phyloP scores from a whole-genome alignment of 495 filamentous ascomycete species.

The Amphirosellinia nigrospora region DNA sequence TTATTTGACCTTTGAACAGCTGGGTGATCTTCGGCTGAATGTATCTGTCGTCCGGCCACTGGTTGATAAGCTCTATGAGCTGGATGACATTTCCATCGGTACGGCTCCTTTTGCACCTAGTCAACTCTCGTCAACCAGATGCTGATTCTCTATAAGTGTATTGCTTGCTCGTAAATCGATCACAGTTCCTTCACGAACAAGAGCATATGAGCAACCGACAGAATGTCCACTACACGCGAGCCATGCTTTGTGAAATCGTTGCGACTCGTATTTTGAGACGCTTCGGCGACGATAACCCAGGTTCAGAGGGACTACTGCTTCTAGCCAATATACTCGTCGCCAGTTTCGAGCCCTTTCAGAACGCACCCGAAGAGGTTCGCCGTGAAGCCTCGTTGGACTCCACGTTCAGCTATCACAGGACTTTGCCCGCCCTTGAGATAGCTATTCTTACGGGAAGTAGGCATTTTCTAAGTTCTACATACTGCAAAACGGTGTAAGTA shows the following conservation, averaged over 20 bases:
- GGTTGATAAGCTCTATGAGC: conserved; percentile 72
- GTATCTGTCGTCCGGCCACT: conserved; percentile 70
- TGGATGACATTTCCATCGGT: conserved; percentile 71
- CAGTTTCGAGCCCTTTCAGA: conserved; percentile 75
- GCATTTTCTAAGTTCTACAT: conserved; percentile 67
- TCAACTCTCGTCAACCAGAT: conserved; percentile 18
- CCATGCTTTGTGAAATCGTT: conserved; percentile 71
- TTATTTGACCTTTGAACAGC: conserved; percentile 66
- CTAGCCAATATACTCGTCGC: conserved; percentile 74
- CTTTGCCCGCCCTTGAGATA: conserved; percentile 70
- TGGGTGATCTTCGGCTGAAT: conserved; percentile 72
- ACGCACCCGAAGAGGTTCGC: conserved; percentile 64
- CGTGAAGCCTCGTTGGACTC: conserved; percentile 53
- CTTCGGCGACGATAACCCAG: conserved; percentile 70
- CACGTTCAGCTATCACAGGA: conserved; percentile 61
- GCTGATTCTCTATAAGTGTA: conserved; percentile 52
- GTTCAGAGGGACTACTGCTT: conserved; percentile 65
- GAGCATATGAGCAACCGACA: conserved; percentile 68
- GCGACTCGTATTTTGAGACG: conserved; percentile 69
- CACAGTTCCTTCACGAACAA: conserved; percentile 72
- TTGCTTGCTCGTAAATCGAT: conserved; percentile 73
- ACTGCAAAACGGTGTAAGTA: conserved; percentile 68
- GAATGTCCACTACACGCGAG: conserved; percentile 71
- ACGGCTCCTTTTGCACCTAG: conserved; percentile 20
- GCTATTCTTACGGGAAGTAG: conserved; percentile 74